Percentiles rank a stretch among this genome's conserved stretches.
Evolutionary conservation across 2,329 filamentous ascomycete genomes (phyloP).

Genomic region (Clonostachys sp.): DNA sequence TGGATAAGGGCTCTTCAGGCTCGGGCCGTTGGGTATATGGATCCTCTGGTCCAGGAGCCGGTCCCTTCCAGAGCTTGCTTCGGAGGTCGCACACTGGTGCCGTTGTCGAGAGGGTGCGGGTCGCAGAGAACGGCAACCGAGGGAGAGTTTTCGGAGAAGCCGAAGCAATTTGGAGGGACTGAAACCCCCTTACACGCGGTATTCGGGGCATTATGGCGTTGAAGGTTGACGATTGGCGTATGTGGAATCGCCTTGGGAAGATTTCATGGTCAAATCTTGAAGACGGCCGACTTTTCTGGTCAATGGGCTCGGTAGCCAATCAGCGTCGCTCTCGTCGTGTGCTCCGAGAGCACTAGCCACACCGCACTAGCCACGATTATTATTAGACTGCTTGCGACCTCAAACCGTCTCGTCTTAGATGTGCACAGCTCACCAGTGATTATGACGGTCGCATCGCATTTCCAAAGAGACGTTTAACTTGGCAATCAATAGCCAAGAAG

Average conservation of each 20-base stretch:
- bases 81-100: conserved; percentile 23
- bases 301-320: too few relatives aligned
- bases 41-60: conserved; percentile 29
- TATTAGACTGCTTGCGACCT: neutral
- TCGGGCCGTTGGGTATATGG: conserved; percentile 27
- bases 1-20: conserved; percentile 13
- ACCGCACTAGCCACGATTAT: neutral
- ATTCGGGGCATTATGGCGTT: conserved; percentile 31
- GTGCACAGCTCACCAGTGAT: too few relatives aligned
- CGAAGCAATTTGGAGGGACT: conserved; percentile 17
- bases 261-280: too few relatives aligned
- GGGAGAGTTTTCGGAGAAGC: conserved; percentile 12
- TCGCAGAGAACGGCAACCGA: conserved; percentile 16
- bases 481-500: neutral
- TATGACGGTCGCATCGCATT: neutral
- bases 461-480: neutral
- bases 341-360: neutral
- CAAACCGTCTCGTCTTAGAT: neutral
- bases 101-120: conserved; percentile 26
- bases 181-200: conserved; percentile 27
- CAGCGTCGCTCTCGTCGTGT: too few relatives aligned
- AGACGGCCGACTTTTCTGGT: too few relatives aligned
- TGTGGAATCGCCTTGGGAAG: too few relatives aligned
- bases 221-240: too few relatives aligned
- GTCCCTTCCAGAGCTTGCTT: conserved; percentile 31